Evolutionary conservation across 192 early-diverging fungal species (phyloP).

Genomic region (Phycomyces blakesleeanus): DNA sequence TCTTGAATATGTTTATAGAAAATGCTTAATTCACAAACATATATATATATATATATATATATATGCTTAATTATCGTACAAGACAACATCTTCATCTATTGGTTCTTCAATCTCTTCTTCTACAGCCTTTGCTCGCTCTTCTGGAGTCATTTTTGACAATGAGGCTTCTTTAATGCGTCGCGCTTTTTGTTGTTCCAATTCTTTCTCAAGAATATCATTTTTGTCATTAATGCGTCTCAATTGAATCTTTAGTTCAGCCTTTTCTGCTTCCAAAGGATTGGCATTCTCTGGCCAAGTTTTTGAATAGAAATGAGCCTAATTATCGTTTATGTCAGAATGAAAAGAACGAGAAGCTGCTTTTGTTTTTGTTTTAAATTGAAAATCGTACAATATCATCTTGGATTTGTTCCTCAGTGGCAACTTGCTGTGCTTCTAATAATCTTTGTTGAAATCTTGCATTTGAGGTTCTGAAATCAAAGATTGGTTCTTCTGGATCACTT

Average conservation of each 20-base stretch:
- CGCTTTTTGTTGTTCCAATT: not conserved
- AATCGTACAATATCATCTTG: slow-evolving; percentile 7
- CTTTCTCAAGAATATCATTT: not conserved
- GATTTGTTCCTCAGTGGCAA: slow-evolving; percentile 8
- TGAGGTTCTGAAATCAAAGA: not conserved
- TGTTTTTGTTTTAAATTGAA: too few relatives aligned
- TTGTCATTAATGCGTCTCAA: not conserved
- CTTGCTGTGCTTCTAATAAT: slow-evolving; percentile 8
- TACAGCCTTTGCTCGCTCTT: slow-evolving; percentile 12
- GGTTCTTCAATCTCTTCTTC: slow-evolving; percentile 12
- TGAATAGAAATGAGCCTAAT: too few relatives aligned
- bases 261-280: not conserved
- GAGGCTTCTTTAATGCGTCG: slow-evolving; percentile 2
- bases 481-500: not conserved
- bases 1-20: too few relatives aligned
- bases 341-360: not conserved
- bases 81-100: slow-evolving; percentile 5
- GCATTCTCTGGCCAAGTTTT: too few relatives aligned
- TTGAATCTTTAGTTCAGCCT: not conserved
- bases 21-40: too few relatives aligned
- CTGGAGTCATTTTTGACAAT: slow-evolving; percentile 20
- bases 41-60: too few relatives aligned
- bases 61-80: too few relatives aligned
- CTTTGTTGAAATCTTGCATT: slow-evolving; percentile 14
- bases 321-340: too few relatives aligned